Base-by-base conservation (phyloP, 441 rosid genomes). In the Codiaeum variegatum region DNA sequence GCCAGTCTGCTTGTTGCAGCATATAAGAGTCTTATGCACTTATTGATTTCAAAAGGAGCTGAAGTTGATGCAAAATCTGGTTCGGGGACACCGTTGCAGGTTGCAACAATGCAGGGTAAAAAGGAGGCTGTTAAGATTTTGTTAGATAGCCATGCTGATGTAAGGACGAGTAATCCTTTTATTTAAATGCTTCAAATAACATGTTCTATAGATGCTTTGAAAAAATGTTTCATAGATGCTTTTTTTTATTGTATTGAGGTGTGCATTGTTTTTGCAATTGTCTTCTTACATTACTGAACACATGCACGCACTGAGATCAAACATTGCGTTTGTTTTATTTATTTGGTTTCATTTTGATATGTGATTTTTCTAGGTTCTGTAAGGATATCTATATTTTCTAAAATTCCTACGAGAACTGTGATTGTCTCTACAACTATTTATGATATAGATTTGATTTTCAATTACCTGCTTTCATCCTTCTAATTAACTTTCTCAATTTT, bases 61-160 rank as follows among this genome's bases (percentile, higher is more conserved):
- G 70, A 75, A 26, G 63, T 75, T 3, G 40, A 75, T 62, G 74
- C 74, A 24, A 38, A 24, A 32, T 9, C 73, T 69, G 38, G 29
- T 26, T 42, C 24, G 15, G 70, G 74, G 65, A 75, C 78, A 34
- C 73, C 74, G 31, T 32, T 75, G 64, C 64, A 69, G 7, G 1
- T 16, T 28, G 78, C 78, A 23, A 64, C 59, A 8, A 4, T 0
- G 26, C 24, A 51, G 16, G 73, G 65, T 7, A 70, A 63, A n/a
- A 51, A 51, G 28, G 69, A 69, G 19, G 42, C 55, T 46, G 65
- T 75, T 15, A 62, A 69, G 47, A 44, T 69, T n/a, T 70, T 75
- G 64, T n/a, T 75, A 44, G 74, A 62, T 6, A 69, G 63, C 5
- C 59, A 75, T 29, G 78, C 78, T 49, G 21, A 75, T 63, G 78